Evolutionary conservation across 441 rosid species (phyloP), one percentile per base, ranked within the genome.

Genomic region (Euphorbia celastroides): DNA sequence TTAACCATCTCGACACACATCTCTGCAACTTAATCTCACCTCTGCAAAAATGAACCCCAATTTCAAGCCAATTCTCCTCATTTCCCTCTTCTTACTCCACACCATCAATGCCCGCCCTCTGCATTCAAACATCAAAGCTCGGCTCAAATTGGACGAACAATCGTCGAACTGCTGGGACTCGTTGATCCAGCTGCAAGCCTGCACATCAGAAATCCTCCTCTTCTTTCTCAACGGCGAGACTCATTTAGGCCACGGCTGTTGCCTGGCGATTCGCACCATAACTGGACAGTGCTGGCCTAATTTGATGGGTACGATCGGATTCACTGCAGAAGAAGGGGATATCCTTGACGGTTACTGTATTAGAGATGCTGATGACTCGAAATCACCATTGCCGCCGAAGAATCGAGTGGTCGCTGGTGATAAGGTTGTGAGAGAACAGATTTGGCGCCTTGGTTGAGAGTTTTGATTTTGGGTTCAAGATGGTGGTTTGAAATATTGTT

Each of bases 181-280:
- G 6, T 50, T 85, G 73, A 64, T 83, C 16, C 80, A 79, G 69
- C 83, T 88, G 2, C 84, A 86, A 72, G 77, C 84, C 26, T 86
- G 90, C 66, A 78, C 81, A 0, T 83, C 84, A 0, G 90, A 87
- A 76, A 72, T 85, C 13, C 60, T 85, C 16, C 13, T 82, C 50
- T 84, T 88, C 73, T 85, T 88, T 63, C 77, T 88, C 67, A 84
- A 81, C 6, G 86, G 88, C 17, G 87, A 87, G 76, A 82, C 88
- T 17, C 67, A 81, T 42, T 22, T 91, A 20, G 92, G 87, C 2
- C 67, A 55, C 5, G 60, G 81, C 9, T 87, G 88, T 42, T 87
- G 96, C 67, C 50, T 42, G 9, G 93, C 86, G 10, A 77, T 90
- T 23, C 62, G 69, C 27, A 80, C 70, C n/a, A 74, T 85, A 30